phyloP scores from a whole-genome alignment of 164 flowering plant genomes.

The Buxus sempervirens region DNA sequence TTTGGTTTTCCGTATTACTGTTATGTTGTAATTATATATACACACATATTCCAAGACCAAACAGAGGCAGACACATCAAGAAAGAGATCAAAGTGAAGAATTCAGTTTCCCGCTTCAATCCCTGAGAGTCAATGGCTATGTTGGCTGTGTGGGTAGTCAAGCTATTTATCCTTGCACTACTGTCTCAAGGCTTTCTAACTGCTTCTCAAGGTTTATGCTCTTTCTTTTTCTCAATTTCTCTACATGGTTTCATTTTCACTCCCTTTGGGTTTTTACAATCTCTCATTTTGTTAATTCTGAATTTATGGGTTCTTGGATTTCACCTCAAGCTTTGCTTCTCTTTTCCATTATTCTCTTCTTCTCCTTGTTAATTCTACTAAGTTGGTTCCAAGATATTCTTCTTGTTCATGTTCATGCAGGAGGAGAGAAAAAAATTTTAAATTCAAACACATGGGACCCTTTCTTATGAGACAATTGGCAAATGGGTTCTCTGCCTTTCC shows the following conservation, averaged over 20 bases:
- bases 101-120: background rate
- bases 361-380: no score
- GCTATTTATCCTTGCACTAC: conserved; percentile 22
- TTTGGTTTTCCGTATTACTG: background rate
- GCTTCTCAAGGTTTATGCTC: conserved; percentile 33
- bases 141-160: conserved; percentile 18
- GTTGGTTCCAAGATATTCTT: no score
- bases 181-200: conserved; percentile 27
- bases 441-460: no score
- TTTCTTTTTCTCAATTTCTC: conserved; percentile 1
- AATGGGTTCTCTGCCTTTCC: no score
- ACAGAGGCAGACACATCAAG: conserved; percentile 39
- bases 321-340: background rate
- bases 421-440: no score
- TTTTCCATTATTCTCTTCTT: no score
- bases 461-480: no score
- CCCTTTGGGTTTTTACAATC: background rate
- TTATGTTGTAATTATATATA: background rate
- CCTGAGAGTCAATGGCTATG: conserved; percentile 25
- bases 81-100: conserved; percentile 1
- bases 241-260: background rate
- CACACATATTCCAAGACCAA: conserved; percentile 47
- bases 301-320: background rate
- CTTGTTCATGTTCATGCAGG: no score
- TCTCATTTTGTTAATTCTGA: background rate